Evolutionary conservation across 2,329 filamentous ascomycete genomes (phyloP).

Genomic region (Lasiodiplodia sp.): DNA sequence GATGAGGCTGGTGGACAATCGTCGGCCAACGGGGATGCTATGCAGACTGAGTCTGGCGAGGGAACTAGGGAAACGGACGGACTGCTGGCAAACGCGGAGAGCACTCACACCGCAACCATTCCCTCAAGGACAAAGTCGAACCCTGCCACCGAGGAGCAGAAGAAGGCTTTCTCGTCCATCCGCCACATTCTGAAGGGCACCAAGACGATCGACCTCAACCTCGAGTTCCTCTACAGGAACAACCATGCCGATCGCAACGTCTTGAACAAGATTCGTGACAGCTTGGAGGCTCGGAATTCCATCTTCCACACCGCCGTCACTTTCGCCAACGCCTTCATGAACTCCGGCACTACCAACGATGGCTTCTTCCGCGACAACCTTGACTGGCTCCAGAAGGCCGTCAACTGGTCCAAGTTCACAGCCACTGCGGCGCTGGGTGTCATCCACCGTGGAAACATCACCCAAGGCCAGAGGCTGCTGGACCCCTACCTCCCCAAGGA

Average conservation of each 20-base stretch:
- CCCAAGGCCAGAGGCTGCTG: slow-evolving; percentile 89
- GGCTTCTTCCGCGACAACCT: slow-evolving; percentile 98
- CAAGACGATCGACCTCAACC: slow-evolving; percentile 91
- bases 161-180: slow-evolving; percentile 64
- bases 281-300: slow-evolving; percentile 92
- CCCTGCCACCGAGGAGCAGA: slow-evolving; percentile 56
- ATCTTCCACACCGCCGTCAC: slow-evolving; percentile 99
- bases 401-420: slow-evolving; percentile 99
- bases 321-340: slow-evolving; percentile 99
- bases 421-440: slow-evolving; percentile 95
- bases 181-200: slow-evolving; percentile 79
- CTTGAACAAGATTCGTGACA: slow-evolving; percentile 95
- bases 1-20: slow-evolving; percentile 42
- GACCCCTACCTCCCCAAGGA: slow-evolving; percentile 91
- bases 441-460: slow-evolving; percentile 93
- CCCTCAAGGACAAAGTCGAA: slow-evolving; percentile 53
- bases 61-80: slow-evolving; percentile 66
- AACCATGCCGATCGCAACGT: slow-evolving; percentile 93
- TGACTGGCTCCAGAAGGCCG: slow-evolving; percentile 96
- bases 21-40: slow-evolving; percentile 48
- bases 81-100: slow-evolving; percentile 63
- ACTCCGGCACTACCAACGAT: slow-evolving; percentile 96
- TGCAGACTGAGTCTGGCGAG: slow-evolving; percentile 45
- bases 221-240: slow-evolving; percentile 95
- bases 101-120: slow-evolving; percentile 57